A percentile compares a stretch with the other conserved stretches of the same genome.
phyloP scores from a whole-genome alignment of 1,284 basidiomycete species.

The Mycosarcoma mackinlayi region DNA sequence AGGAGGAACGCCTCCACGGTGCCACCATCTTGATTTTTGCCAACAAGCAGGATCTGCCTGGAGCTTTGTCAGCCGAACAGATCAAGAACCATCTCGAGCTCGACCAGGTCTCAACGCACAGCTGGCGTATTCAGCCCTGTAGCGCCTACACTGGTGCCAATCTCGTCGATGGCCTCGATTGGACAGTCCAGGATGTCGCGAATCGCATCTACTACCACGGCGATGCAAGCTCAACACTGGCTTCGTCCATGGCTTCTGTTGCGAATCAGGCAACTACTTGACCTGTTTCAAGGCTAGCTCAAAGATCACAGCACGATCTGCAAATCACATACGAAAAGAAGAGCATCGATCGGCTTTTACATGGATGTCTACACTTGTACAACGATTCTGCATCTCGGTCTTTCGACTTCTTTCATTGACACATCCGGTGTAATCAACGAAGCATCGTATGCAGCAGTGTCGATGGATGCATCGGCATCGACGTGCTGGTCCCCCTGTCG shows the following conservation, averaged over 20 bases:
- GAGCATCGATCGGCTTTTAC: neutral
- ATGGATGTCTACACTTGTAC: slow-evolving; percentile 29
- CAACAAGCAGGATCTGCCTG: slow-evolving; percentile 97
- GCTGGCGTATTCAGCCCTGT: slow-evolving; percentile 90
- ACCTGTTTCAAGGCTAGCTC: neutral
- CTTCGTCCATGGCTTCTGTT: neutral
- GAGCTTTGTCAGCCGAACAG: slow-evolving; percentile 83
- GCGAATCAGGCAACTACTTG: slow-evolving; percentile 7
- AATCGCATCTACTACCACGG: slow-evolving; percentile 65
- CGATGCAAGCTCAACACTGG: slow-evolving; percentile 22
- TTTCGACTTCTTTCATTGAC: slow-evolving; percentile 11
- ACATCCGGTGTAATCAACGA: neutral
- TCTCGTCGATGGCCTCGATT: slow-evolving; percentile 85
- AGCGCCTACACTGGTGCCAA: slow-evolving; percentile 90
- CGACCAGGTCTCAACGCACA: slow-evolving; percentile 77
- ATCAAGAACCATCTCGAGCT: slow-evolving; percentile 73
- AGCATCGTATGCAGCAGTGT: slow-evolving; percentile 5
- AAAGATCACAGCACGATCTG: neutral
- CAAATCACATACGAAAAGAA: neutral
- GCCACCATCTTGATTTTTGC: slow-evolving; percentile 95
- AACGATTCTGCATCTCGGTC: slow-evolving; percentile 27
- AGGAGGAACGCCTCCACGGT: slow-evolving; percentile 92
- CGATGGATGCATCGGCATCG: slow-evolving; percentile 15
- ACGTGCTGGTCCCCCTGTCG: neutral
- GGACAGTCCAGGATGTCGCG: slow-evolving; percentile 90